Evolutionary conservation across 2,329 filamentous ascomycete species (phyloP).

Genomic region (Fonsecaea multimorphosa): DNA sequence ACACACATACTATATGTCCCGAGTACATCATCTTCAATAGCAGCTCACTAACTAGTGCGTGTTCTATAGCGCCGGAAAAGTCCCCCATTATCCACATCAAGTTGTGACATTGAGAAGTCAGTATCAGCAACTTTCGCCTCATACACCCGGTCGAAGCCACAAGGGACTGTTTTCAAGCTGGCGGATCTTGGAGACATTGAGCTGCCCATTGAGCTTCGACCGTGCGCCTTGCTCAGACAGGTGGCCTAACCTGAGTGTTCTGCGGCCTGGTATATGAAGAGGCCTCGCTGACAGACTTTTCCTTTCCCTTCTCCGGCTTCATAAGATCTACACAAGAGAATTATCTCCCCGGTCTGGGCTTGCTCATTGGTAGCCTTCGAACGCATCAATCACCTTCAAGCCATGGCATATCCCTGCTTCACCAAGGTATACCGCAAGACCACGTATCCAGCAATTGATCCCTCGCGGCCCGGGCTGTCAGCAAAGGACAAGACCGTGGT

Average conservation of each 20-base stretch:
- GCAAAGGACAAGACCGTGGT: constrained; percentile 54
- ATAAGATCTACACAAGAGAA: background rate
- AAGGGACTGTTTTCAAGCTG: background rate
- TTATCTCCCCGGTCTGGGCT: background rate
- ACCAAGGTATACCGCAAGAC: constrained; percentile 47
- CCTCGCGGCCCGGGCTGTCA: constrained; percentile 42
- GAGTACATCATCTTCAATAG: too few species aligned
- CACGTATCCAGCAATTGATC: constrained; percentile 51
- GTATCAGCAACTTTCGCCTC: background rate
- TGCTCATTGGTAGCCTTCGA: background rate
- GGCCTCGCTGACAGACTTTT: background rate
- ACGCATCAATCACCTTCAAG: background rate
- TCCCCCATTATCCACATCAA: background rate
- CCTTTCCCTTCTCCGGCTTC: background rate
- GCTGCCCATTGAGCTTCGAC: background rate
- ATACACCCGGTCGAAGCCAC: background rate
- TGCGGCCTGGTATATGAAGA: background rate
- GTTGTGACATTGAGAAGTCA: background rate
- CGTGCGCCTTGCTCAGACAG: background rate
- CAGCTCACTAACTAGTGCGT: background rate
- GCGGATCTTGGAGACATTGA: background rate
- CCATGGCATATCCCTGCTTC: constrained; percentile 40
- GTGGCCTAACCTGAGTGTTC: background rate
- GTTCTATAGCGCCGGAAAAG: background rate
- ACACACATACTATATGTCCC: too few species aligned